These are phyloP conservation scores for Metschnikowia lachancei DNA, from an alignment of 805 yeast species.

Conservation along the genomic window DNA sequence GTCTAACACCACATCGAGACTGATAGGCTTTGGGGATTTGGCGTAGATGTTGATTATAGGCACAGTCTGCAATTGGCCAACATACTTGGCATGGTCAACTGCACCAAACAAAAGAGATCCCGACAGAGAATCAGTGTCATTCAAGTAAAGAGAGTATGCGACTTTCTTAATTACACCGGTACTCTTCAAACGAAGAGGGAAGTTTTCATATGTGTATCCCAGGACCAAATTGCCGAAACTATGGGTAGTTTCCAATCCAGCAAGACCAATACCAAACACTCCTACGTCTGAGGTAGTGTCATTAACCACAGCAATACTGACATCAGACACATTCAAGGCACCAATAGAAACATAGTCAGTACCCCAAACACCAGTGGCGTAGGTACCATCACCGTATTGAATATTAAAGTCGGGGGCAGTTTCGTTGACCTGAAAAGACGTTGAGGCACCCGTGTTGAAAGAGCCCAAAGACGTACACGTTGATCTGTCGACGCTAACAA, in stretches of 20 bases:
- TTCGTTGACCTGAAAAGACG: background rate
- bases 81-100: slow-evolving; percentile 36
- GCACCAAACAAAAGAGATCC: slow-evolving; percentile 24
- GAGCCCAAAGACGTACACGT: background rate
- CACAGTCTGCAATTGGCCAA: slow-evolving; percentile 32
- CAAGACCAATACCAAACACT: slow-evolving; percentile 69
- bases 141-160: slow-evolving; percentile 63
- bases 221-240: too few relatives aligned
- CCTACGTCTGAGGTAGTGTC: slow-evolving; percentile 63
- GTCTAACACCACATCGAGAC: slow-evolving; percentile 49
- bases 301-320: slow-evolving; percentile 79
- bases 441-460: too few relatives aligned
- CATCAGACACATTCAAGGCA: slow-evolving; percentile 42
- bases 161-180: slow-evolving; percentile 50
- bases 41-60: slow-evolving; percentile 37
- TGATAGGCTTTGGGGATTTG: slow-evolving; percentile 32
- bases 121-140: slow-evolving; percentile 7
- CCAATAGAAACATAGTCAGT: slow-evolving; percentile 55
- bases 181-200: too few relatives aligned
- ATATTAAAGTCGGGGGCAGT: slow-evolving; percentile 37
- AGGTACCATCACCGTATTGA: slow-evolving; percentile 47
- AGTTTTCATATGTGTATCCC: too few relatives aligned
- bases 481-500: background rate
- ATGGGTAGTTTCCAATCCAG: too few relatives aligned
- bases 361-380: slow-evolving; percentile 55